Base-by-base conservation (phyloP, 805 yeast genomes). In the Barnettozyma sp. region DNA sequence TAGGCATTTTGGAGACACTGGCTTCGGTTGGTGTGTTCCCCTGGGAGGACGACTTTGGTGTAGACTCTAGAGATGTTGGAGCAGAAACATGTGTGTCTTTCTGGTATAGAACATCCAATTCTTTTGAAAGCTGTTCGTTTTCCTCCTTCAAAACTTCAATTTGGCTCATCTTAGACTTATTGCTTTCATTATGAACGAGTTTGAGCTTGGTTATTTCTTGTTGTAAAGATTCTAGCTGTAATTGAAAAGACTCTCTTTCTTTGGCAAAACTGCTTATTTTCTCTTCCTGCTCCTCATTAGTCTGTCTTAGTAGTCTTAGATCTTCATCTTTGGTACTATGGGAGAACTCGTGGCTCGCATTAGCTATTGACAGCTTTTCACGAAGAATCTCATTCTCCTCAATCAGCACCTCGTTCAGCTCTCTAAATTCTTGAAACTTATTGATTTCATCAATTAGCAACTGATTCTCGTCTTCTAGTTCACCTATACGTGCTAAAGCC, bases 131-230 rank as follows among this genome's bases (percentile, higher is more conserved):
- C 22, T 38, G 30, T 2, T 20, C 32, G 18, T 38, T 45, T n/a
- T 44, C 37, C 25, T 33, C 39, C 14, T 35, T 42, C 12, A 44
- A 16, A 14, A 4, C 22, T 22, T 25, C 31, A 37, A 35, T 36
- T 34, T 44, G 39, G 34, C 39, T 30, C 34, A 24, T 29, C 33
- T 44, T 36, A 3, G 35, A 25, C 14, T 40, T 42, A 22, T 34
- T 28, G 9, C 22, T 22, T 19, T 38, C 36, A n/a, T 38, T 35
- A n/a, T 36, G 25, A 6, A 39, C 18, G 5, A 42, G 28, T 25
- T 39, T 44, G 14, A 44, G 22, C 17, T 40, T 40, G 3, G 39
- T 33, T 7, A 42, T 25, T 19, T 44, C 44, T 23, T 39, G 36
- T 4, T 19, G 18, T 30, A 39, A 15, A 7, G 38, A 28, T 18